Evolutionary conservation across 495 filamentous ascomycete species (phyloP), one percentile per base, ranked within the genome.

Genomic region (Aspergillus egyptiacus): DNA sequence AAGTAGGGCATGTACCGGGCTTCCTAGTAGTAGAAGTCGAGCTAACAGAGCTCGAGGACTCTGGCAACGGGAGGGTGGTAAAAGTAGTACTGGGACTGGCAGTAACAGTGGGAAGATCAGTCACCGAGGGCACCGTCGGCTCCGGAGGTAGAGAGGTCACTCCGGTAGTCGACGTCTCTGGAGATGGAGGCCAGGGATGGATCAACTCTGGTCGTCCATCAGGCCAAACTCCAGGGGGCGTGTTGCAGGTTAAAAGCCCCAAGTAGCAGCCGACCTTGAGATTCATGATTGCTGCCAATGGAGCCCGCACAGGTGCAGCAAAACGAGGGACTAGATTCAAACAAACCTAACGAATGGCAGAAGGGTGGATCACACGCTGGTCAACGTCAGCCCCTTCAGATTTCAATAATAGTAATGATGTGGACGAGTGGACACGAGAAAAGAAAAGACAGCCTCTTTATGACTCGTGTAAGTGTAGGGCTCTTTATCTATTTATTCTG

Each of bases 161-260:
- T 25, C 38, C 2, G 3, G 5, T 2, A 20, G 38, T 24, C 20
- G 36, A 23, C 2, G 19, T 24, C 36, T 18, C 14, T 1, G 41
- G 8, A 42, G 19, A 23, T 31, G 40, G 40, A 27, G 25, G 56
- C 31, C 55, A 47, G 43, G 52, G 55, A 18, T 52, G 40, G 19
- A 65, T 55, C 35, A 66, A 59, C 35, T 55, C 58, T 24, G 66
- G 64, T 2, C 20, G 50, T 15, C 35, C 24, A 14, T 58, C 25
- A 40, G 61, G 58, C 59, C 59, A 70, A 49, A 59, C 61, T 39
- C 65, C 67, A 8, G 62, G 64, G 58, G 55, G 57, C 41, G 67
- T 64, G 50, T 60, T 54, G 63, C 67, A 70, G 32, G 63, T 68
- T 66, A 70, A 63, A 65, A 70, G 51, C 25, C 61, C 67, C 30